Evolutionary conservation across 2,329 filamentous ascomycete genomes (phyloP), one percentile per base, ranked within the genome.

Genomic region (Penicillium aurantiogriseum): DNA sequence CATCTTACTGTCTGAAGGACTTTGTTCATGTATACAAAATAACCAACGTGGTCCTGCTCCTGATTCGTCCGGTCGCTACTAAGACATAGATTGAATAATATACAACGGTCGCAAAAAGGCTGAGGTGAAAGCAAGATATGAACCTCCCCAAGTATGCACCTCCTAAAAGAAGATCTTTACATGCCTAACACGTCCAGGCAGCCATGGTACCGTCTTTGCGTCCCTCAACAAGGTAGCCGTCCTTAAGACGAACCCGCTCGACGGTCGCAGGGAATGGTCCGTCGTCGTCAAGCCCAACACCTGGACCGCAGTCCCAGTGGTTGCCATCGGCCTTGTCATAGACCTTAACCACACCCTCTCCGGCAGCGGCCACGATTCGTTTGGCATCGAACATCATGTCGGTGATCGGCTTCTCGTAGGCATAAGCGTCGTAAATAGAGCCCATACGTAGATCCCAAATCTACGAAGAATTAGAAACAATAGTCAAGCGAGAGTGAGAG

Each of bases 381-480:
- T 92, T 87, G 15, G 85, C 79, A 75, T 99, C 94, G 73, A 99
- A 99, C 88, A 95, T 96, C 92, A 97, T 96, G 80, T 88, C 91
- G 33, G 92, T 96, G 56, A 99, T 85, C 0, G 92, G 87, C 69
- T 90, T 83, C 70, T 97, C 92, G 77, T 97, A 99, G 23, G 93
- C 94, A 74, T 92, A 99, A 19, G 93, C 94, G 73, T 99, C 94
- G 73, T 89, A 89, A 67, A 99, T 97, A 35, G 92, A 92, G 45
- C 94, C 94, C 13, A 92, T 97, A 54, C 94, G 90, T 56, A 99
- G 88, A 76, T 99, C 94, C 94, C 94, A 99, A 72, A 99, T 97
- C 92, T 97, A 70, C 43, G 50, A 56, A 42, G 17, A 63, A 68
- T 76, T 65, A 68, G 54, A 49, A 46, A 33, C 23, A 23, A 46